These are phyloP conservation scores for Boletellus deceptivus DNA, from an alignment of 1,284 basidiomycete genomes.

Conservation along the genomic window DNA sequence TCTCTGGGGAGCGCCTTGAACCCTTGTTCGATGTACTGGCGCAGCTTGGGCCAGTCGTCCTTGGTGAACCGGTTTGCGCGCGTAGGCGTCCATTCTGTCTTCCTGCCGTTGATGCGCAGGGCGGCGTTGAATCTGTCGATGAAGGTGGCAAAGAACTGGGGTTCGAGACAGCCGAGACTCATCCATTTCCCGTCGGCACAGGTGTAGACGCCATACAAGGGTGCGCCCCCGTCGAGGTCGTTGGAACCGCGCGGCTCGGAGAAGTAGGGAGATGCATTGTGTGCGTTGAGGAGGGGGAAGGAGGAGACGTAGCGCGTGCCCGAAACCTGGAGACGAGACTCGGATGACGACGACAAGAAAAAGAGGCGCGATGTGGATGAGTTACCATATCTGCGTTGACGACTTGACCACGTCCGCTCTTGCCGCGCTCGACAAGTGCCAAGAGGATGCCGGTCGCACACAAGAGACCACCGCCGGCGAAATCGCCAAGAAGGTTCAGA, in stretches of 20 bases:
- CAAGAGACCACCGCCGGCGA: constrained; percentile 77
- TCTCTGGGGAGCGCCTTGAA: constrained; percentile 63
- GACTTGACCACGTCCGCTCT: constrained; percentile 69
- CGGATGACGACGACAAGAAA: not conserved
- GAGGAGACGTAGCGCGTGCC: constrained; percentile 75
- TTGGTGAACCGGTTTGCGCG: constrained; percentile 49
- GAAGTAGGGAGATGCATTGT: constrained; percentile 40
- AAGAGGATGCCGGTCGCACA: constrained; percentile 76
- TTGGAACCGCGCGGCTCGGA: constrained; percentile 56
- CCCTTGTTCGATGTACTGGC: constrained; percentile 57
- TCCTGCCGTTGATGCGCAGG: constrained; percentile 43
- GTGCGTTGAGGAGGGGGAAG: constrained; percentile 60
- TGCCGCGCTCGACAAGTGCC: constrained; percentile 66
- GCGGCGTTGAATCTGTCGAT: constrained; percentile 54
- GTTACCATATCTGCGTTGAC: constrained; percentile 77
- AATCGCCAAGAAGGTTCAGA: constrained; percentile 76
- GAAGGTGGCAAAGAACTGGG: constrained; percentile 66
- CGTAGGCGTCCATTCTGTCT: constrained; percentile 52
- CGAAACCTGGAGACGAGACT: constrained; percentile 52
- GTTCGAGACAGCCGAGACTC: constrained; percentile 74
- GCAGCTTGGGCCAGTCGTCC: constrained; percentile 60
- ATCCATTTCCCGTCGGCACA: constrained; percentile 75
- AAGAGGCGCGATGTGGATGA: not conserved
- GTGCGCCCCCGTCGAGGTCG: constrained; percentile 74
- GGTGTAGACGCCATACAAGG: constrained; percentile 75